Evolutionary conservation across 2,329 filamentous ascomycete species (phyloP), one percentile per base, ranked within the genome.

Genomic region (Sarocladiaceae sp.): DNA sequence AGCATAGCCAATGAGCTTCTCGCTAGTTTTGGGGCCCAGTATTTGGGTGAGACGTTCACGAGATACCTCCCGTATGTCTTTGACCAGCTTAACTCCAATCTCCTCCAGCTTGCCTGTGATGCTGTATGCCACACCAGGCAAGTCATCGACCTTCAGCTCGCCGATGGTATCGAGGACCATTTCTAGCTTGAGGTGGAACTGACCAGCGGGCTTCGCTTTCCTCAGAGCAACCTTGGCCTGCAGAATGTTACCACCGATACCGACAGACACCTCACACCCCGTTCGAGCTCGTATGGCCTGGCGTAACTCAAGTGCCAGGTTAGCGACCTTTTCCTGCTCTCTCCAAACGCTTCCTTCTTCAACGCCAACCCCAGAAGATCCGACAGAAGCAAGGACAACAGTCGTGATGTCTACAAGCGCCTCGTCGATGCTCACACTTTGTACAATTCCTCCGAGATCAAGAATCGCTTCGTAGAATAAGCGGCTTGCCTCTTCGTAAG

Each of bases 361-460:
- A 4, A 82, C 58, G 1, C 73, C 76, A 6, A 57, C 47, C 1
- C 85, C 87, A 53, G 85, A 76, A 2, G 83, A 85, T 2, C 79
- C 81, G 10, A 78, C 75, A 12, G 74, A 74, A 11, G 73, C 68
- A 34, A 88, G 66, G 47, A 93, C 85, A 3, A 86, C 65, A 3
- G 70, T 68, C 3, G 87, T 93, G 26, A 90, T 76, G 61, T 98
- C 93, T 13, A 98, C 68, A 6, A 98, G 74, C 1, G 89, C 93
- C 64, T 98, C 94, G 53, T 98, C 94, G 35, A 98, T 86, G 57
- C 93, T 97, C 43, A 98, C 91, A 56, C 93, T 97, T 60, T 98
- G 93, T 0, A 97, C 88, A 15, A 88, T 65, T 1, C 89, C 91
- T 15, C 85, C 88, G 7, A 89, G 72, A 5, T 80, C 76, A 26